Evolutionary conservation across 768 basidiomycete species (phyloP), one percentile per base, ranked within the genome.

Genomic region (Coprinopsis cinerea): DNA sequence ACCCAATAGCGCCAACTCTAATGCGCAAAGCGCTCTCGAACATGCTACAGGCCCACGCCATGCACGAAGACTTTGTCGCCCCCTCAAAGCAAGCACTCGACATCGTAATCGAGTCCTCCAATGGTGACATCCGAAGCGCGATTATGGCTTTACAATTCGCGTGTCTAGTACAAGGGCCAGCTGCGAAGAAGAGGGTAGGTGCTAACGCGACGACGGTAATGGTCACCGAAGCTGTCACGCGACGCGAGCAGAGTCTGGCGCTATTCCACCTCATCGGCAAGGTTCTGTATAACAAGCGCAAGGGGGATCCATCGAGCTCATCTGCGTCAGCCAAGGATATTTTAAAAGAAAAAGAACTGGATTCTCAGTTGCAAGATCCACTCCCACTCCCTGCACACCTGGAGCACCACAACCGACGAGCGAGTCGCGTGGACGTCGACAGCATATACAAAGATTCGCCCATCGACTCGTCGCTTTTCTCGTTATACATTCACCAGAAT

Each of bases 221-320:
- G 2, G 64, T 85, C 14, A 61, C 96, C 55, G 86, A 92, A 57
- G 79, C 82, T 0, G 76, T 92, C 0, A 89, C 91, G 18, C 70
- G 85, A 50, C 73, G 91, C 47, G 96, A 99, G 60, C 86, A 92
- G 58, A 88, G 82, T 52, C 69, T 99, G 14, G 82, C 80, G 9
- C 67, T 99, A 44, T 99, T 99, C 62, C 96, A 97, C 66, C 67
- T 97, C 15, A 71, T 99, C 43, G 96, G 96, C 14, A 95, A 90
- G 68, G 79, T 98, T 1, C 64, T 98, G 42, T 98, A 96, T 62
- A 97, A 95, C 64, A 99, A 98, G 66, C 82, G 96, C 5, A 90
- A 88, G 61, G 82, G 80, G 1, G 92, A 94, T 57, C 74, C 80
- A 23, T 74, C 79, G 5, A 68, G 66, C 48, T 52, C 76, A 2